Conservation (phyloP, 768 basidiomycete species). For the Tylopilus sp. region DNA sequence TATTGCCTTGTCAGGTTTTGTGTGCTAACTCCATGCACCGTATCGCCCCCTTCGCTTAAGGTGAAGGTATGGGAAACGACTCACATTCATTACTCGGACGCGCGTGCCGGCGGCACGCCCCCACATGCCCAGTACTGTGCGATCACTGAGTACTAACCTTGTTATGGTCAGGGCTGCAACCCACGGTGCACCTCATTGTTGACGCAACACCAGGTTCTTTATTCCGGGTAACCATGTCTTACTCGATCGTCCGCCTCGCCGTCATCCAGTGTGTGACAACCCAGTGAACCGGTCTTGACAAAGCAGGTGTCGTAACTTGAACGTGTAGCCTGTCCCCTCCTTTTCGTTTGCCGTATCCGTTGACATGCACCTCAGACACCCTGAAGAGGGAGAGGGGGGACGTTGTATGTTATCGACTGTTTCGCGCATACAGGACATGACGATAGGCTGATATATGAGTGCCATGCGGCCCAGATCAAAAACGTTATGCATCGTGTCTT, state of each 20-base stretch:
- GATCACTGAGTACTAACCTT: not conserved
- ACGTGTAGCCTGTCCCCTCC: not conserved
- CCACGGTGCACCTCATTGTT: not conserved
- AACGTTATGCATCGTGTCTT: not conserved
- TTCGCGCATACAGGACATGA: not conserved
- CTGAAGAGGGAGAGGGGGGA: not conserved
- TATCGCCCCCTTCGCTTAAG: slow-evolving; percentile 4
- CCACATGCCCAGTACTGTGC: not conserved
- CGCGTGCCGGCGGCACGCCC: not conserved
- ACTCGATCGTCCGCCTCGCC: not conserved
- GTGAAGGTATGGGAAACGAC: not conserved
- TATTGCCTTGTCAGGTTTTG: not conserved
- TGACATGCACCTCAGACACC: slow-evolving; percentile 9
- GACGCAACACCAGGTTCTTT: not conserved
- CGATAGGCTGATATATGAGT: not conserved
- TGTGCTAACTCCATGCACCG: not conserved
- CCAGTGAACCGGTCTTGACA: not conserved
- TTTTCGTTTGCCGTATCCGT: not conserved
- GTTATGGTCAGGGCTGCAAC: not conserved
- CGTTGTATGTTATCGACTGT: not conserved
- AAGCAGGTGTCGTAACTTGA: not conserved
- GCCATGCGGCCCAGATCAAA: not conserved
- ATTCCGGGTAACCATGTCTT: not conserved
- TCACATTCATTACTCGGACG: not conserved
- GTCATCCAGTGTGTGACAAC: not conserved